Conservation (phyloP, 495 filamentous ascomycete species). For the Physcia stellaris region DNA sequence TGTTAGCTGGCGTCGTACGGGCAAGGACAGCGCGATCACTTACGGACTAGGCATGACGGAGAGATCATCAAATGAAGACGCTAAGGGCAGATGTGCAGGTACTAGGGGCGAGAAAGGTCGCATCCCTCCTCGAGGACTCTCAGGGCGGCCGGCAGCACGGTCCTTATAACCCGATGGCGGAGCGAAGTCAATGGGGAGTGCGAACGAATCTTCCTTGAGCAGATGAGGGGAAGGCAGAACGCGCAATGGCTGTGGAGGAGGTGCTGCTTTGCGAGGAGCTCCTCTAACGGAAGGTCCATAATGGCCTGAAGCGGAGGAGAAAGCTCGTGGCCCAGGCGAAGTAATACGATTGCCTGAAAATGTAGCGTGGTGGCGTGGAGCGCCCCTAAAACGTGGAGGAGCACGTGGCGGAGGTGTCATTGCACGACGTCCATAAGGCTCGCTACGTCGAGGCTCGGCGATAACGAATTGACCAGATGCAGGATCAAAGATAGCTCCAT, state of each 20-base stretch:
- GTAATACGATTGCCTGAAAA: conserved; percentile 33
- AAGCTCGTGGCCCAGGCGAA: conserved; percentile 44
- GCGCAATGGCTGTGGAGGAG: conserved; percentile 59
- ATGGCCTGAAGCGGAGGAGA: conserved; percentile 52
- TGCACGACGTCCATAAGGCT: conserved; percentile 74
- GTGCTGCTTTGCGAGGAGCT: conserved; percentile 45
- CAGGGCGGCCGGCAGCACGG: conserved; percentile 56
- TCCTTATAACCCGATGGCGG: conserved; percentile 59
- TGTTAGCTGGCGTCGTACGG: too few relatives aligned
- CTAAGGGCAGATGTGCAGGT: conserved; percentile 61
- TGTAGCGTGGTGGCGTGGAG: conserved; percentile 30
- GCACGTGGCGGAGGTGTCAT: conserved; percentile 91
- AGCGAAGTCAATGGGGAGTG: conserved; percentile 73
- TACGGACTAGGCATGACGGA: conserved; percentile 78
- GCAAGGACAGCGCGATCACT: too few relatives aligned
- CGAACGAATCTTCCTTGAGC: conserved; percentile 70
- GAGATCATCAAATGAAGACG: conserved; percentile 77
- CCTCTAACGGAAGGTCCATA: conserved; percentile 31
- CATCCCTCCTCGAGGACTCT: conserved; percentile 65
- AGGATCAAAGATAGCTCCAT: conserved; percentile 55
- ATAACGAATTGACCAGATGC: conserved; percentile 60
- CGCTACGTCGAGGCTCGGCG: conserved; percentile 36
- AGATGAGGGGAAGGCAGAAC: conserved; percentile 76
- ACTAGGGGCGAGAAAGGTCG: conserved; percentile 59
- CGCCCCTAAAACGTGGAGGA: conserved; percentile 55